Percentiles rank a stretch among this genome's conserved stretches.
Evolutionary conservation across 441 rosid genomes (phyloP).

Genomic region (Adansonia madagascariensis): DNA sequence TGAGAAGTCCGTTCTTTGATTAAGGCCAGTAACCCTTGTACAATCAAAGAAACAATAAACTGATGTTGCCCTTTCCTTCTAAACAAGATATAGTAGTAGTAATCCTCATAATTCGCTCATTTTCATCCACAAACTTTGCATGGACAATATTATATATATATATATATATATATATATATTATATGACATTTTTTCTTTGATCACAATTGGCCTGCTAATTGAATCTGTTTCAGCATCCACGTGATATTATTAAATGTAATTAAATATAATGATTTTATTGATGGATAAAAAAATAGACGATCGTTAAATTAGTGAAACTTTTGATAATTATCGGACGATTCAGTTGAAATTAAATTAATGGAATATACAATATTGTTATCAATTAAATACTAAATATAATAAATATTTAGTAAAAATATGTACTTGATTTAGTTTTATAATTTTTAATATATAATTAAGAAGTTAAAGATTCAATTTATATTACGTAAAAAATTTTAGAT

Average conservation of each 20-base stretch:
- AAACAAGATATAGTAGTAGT: neutral
- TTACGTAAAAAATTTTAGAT: neutral
- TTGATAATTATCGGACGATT: too few species aligned
- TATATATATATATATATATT: too few species aligned
- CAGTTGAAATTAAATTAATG: too few species aligned
- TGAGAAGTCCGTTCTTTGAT: constrained; percentile 16
- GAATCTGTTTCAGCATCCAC: constrained; percentile 33
- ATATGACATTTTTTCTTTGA: neutral
- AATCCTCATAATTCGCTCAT: neutral
- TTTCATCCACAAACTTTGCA: constrained; percentile 5
- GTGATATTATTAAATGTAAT: constrained; percentile 39
- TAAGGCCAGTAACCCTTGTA: neutral
- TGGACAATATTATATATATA: neutral
- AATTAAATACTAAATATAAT: neutral
- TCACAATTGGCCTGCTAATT: constrained; percentile 14
- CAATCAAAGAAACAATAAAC: neutral
- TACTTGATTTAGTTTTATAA: too few species aligned
- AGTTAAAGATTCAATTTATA: too few species aligned
- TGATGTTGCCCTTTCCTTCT: neutral
- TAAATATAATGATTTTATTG: constrained; percentile 28
- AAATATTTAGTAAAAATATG: neutral
- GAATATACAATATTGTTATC: too few species aligned
- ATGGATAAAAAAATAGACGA: too few species aligned
- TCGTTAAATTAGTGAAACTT: too few species aligned
- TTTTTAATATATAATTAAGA: too few species aligned